Conservation (phyloP, 2,329 filamentous ascomycete genomes). For the Stagonosporopsis tanaceti region DNA sequence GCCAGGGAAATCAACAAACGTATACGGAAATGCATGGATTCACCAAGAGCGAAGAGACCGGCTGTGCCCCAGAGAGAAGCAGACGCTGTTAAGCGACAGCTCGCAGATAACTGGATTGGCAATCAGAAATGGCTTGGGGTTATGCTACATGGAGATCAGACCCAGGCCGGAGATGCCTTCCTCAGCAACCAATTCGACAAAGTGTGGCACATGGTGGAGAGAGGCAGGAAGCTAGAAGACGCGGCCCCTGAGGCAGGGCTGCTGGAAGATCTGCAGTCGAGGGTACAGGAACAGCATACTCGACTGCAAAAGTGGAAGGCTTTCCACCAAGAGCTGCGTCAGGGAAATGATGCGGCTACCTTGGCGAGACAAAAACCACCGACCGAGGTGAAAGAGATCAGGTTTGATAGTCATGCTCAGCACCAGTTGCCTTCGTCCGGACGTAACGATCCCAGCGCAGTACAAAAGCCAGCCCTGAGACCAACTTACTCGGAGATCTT, state of each 20-base stretch:
- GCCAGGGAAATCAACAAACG: conserved; percentile 65
- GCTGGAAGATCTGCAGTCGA: conserved; percentile 73
- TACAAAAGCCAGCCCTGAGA: conserved; percentile 22
- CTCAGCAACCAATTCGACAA: conserved; percentile 72
- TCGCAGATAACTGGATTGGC: conserved; percentile 81
- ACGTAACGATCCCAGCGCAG: conserved; percentile 7
- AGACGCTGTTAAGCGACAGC: conserved; percentile 61
- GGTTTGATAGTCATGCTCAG: conserved; percentile 45
- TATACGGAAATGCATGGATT: conserved; percentile 53
- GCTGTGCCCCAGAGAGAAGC: conserved; percentile 45
- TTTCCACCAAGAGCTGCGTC: conserved; percentile 61
- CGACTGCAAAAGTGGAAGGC: conserved; percentile 77
- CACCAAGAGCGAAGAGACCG: conserved; percentile 33
- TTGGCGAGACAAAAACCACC: conserved; percentile 11
- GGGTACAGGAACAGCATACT: conserved; percentile 71
- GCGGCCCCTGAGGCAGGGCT: conserved; percentile 63
- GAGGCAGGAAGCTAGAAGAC: conserved; percentile 65
- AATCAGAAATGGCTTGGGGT: conserved; percentile 76
- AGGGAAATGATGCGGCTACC: conserved; percentile 14
- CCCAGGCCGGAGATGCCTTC: conserved; percentile 66
- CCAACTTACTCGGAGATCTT: conserved; percentile 38
- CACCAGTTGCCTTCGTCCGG: conserved; percentile 37
- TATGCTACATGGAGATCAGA: conserved; percentile 72
- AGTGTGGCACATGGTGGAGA: conserved; percentile 73
- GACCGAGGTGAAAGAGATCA: conserved; percentile 28